Percentiles rank a stretch among this genome's conserved stretches.
These are phyloP conservation scores for Sphaerobolus stellatus DNA, from an alignment of 1,284 basidiomycete species.

Conservation along the genomic window DNA sequence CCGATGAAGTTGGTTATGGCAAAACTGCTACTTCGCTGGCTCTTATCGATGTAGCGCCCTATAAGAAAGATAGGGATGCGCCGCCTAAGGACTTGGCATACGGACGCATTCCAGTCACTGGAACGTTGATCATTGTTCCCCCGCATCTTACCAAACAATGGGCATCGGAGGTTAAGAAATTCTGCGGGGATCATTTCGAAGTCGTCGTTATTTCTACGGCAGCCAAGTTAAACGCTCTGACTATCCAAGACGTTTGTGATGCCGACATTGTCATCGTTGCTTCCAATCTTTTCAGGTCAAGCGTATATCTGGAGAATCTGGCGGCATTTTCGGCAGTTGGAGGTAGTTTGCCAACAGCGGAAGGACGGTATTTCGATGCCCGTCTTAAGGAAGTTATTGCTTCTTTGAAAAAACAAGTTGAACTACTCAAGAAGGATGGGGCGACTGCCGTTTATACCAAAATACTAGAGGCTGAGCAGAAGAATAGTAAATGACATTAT, in stretches of 20 bases:
- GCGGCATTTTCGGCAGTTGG: slow-evolving; percentile 68
- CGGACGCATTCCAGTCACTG: slow-evolving; percentile 75
- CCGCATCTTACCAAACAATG: slow-evolving; percentile 89
- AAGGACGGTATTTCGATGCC: slow-evolving; percentile 87
- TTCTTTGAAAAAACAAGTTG: slow-evolving; percentile 64
- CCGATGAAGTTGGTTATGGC: slow-evolving; percentile 95
- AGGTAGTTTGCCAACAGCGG: slow-evolving; percentile 61
- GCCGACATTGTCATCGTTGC: slow-evolving; percentile 90
- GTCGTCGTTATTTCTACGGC: slow-evolving; percentile 73
- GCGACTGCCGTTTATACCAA: slow-evolving; percentile 56
- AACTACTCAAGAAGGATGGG: slow-evolving; percentile 63
- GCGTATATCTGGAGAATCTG: slow-evolving; percentile 75
- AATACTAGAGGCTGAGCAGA: slow-evolving; percentile 60
- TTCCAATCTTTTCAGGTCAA: slow-evolving; percentile 80
- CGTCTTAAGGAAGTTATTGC: slow-evolving; percentile 64
- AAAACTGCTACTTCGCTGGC: slow-evolving; percentile 95
- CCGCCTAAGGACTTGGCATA: slow-evolving; percentile 49
- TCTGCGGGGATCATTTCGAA: slow-evolving; percentile 66
- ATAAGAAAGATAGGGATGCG: slow-evolving; percentile 57
- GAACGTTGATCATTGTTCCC: slow-evolving; percentile 85
- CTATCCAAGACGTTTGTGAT: slow-evolving; percentile 74
- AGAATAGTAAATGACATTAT: slow-evolving; percentile 44
- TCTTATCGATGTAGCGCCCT: slow-evolving; percentile 67
- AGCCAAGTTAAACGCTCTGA: slow-evolving; percentile 69
- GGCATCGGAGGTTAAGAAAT: slow-evolving; percentile 85